Base-by-base conservation (phyloP, 768 basidiomycete genomes). In the Kwoniella pini region DNA sequence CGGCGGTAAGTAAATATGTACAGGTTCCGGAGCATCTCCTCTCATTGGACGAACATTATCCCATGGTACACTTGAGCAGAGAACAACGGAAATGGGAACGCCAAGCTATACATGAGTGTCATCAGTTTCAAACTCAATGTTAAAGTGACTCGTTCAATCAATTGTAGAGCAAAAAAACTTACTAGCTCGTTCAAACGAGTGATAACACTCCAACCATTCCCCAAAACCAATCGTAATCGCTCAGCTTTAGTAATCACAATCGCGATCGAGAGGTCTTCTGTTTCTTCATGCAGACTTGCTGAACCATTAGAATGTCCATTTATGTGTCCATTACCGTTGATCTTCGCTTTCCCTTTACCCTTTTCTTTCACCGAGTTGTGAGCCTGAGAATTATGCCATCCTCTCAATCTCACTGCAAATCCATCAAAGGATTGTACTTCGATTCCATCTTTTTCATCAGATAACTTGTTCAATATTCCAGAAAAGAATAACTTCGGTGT, bases 141-240 rank as follows among this genome's bases (percentile, higher is more conserved):
- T n/a, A n/a, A n/a, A n/a, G n/a, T n/a, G n/a, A n/a, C n/a, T n/a
- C n/a, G n/a, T n/a, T n/a, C n/a, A n/a, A n/a, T n/a, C n/a, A n/a
- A n/a, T n/a, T n/a, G n/a, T n/a, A n/a, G n/a, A 22, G 26, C 9
- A 27, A 30, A 15, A 36, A 17, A 24, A 67, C 75, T 50, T 36
- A 77, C 77, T 56, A 77, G 63, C 46, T 77, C 74, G 10, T 67
- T 40, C 10, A 78, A 40, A 4, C 74, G 54, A 31, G 75, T 70
- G 12, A 78, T 26, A 13, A 69, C 70, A 15, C 64, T 46, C 72
- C 74, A 78, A 27, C 66, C 55, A 38, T 36, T 24, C 3, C 72
- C 72, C 6, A 76, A 31, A 4, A 73, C 62, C 31, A 28, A 19
- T 21, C 66, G 40, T 30, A 72, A 48, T 28, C 64, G 39, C 44